Conservation (phyloP, 225 moss, liverwort and hornwort species). For the Bryum argenteum region DNA sequence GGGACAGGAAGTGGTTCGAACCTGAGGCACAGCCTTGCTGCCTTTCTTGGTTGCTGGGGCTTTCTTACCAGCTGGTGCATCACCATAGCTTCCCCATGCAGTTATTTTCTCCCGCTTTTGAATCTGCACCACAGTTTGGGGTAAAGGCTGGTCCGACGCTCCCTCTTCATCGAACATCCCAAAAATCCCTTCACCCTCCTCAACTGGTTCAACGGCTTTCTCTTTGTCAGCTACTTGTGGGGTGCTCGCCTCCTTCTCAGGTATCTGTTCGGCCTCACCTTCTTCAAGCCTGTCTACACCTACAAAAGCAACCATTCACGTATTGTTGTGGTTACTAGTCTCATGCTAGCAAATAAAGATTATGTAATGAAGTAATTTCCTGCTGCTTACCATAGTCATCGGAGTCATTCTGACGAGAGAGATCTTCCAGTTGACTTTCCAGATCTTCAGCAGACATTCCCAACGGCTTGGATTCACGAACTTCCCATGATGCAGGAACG, state of each 20-base stretch:
- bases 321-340: neutral
- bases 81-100: conserved; percentile 77
- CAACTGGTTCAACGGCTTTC: conserved; percentile 40
- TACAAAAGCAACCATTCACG: conserved; percentile 26
- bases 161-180: conserved; percentile 90
- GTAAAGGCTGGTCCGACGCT: conserved; percentile 62
- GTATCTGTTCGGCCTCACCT: conserved; percentile 25
- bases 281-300: conserved; percentile 27
- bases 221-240: conserved; percentile 25
- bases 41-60: conserved; percentile 58
- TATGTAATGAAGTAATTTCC: neutral
- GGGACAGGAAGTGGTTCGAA: conserved; percentile 30
- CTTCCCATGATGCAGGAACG: conserved; percentile 58
- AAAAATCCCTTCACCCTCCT: conserved; percentile 69
- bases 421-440: conserved; percentile 26
- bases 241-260: conserved; percentile 31
- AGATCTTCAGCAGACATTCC: conserved; percentile 28
- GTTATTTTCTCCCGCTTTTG: conserved; percentile 72
- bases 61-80: conserved; percentile 58
- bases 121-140: conserved; percentile 72
- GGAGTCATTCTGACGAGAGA: conserved; percentile 1
- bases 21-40: conserved; percentile 71
- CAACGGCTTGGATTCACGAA: conserved; percentile 32
- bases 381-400: conserved; percentile 34
- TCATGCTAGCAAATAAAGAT: conserved; percentile 8